Conservation (phyloP, 306 rosid genomes). For the Lithocarpus polystachyus region DNA sequence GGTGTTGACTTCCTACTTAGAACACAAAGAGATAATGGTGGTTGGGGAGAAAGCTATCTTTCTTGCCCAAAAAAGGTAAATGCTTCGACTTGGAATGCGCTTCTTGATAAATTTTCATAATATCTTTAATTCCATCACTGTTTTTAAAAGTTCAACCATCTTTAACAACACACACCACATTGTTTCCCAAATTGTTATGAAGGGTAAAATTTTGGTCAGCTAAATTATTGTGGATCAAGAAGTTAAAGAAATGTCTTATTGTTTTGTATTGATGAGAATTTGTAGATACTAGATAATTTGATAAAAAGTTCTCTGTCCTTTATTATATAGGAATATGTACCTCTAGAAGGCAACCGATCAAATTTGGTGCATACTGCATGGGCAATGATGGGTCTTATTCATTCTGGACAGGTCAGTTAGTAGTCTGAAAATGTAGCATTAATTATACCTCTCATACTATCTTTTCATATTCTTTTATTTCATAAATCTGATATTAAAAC, state of each 20-base stretch:
- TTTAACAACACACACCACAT: neutral
- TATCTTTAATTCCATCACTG: neutral
- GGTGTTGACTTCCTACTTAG: constrained; percentile 48
- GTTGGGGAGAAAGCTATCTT: constrained; percentile 74
- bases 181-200: neutral
- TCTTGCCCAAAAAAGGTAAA: constrained; percentile 50
- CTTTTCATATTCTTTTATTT: too few species aligned
- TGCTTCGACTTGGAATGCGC: neutral
- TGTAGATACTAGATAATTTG: too few species aligned
- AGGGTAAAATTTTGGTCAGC: neutral
- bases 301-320: neutral
- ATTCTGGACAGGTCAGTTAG: too few species aligned
- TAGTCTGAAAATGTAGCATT: too few species aligned
- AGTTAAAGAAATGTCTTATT: neutral
- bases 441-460: too few species aligned
- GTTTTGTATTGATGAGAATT: too few species aligned
- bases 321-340: constrained; percentile 29
- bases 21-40: constrained; percentile 55
- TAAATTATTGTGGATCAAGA: neutral
- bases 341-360: too few species aligned
- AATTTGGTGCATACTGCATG: too few species aligned
- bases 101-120: too few species aligned
- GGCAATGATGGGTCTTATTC: too few species aligned
- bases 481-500: neutral
- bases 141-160: neutral